Base-by-base conservation (phyloP, 1,139 yeast species). In the Yamadazyma friedrichii region DNA sequence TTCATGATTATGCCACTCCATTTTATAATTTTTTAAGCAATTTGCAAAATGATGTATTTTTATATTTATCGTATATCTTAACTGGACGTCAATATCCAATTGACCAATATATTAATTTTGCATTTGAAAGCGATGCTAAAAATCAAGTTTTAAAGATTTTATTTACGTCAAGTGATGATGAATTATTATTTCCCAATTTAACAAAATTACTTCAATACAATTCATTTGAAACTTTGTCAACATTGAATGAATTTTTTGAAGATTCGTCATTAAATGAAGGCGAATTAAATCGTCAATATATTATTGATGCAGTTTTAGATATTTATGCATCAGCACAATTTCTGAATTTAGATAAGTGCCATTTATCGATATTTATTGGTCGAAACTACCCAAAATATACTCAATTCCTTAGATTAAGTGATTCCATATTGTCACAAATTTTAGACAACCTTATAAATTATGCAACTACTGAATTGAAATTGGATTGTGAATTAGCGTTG, bases 11-110 rank as follows among this genome's bases (percentile, higher is more conserved):
- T 54, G 55, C 68, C 9, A 72, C 86, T 0, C 96, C 96, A 0
- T 59, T 89, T 28, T 55, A 72, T 25, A 86, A 82, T 10, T 80
- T 82, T 32, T 52, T 84, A 12, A 54, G 58, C 1, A 69, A 67
- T 16, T 64, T 80, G 20, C 48, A 56, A 16, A 42, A 46, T 8
- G 72, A 69, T 46, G 77, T 80, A 0, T 86, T 67, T 50, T 67
- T 82, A 0, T 89, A 84, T 55, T 58, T 89, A 50, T 71, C 89
- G 0, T 83, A 78, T 51, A 65, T 82, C n/a, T 63, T 88, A 33
- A 82, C 89, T 0, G 94, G 95, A 1, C 65, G 89, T 38, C 83
- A 83, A 44, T 89, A 82, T 55, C 96, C 96, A 0, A 81, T 84
- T 0, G 91, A 82, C 12, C 61, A 67, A 29, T 61, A 59, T 16